Evolutionary conservation across 2,329 filamentous ascomycete genomes (phyloP).

Genomic region (Epichloe aotearoae): DNA sequence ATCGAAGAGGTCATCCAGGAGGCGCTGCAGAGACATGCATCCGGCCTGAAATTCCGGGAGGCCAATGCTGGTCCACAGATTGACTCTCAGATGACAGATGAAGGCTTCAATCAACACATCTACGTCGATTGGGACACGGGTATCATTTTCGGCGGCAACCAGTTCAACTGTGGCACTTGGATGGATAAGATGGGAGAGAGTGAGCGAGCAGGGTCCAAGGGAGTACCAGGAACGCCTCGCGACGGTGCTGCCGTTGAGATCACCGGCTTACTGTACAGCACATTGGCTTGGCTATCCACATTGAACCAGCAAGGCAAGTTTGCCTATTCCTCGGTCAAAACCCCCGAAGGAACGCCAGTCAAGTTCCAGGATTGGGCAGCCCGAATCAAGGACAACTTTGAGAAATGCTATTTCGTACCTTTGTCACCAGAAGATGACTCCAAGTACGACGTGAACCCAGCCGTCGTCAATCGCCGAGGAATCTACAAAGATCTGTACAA

Average conservation of each 20-base stretch:
- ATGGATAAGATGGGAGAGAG: slow-evolving; percentile 99
- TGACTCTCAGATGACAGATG: slow-evolving; percentile 83
- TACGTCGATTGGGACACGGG: slow-evolving; percentile 83
- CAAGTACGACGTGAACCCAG: slow-evolving; percentile 67
- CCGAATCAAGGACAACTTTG: slow-evolving; percentile 74
- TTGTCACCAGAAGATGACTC: slow-evolving; percentile 53
- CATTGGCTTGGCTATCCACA: slow-evolving; percentile 63
- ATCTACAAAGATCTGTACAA: slow-evolving; percentile 97
- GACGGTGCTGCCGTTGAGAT: slow-evolving; percentile 95
- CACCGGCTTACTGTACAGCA: slow-evolving; percentile 83
- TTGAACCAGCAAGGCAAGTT: slow-evolving; percentile 58
- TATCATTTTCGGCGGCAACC: slow-evolving; percentile 86
- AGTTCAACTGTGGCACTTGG: slow-evolving; percentile 94
- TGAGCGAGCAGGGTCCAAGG: slow-evolving; percentile 78
- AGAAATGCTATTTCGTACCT: slow-evolving; percentile 84
- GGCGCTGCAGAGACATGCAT: slow-evolving; percentile 79
- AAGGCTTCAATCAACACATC: slow-evolving; percentile 86
- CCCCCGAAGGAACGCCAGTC: slow-evolving; percentile 46
- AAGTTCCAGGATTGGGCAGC: slow-evolving; percentile 67
- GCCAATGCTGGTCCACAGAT: slow-evolving; percentile 82
- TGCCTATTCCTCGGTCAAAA: slow-evolving; percentile 59
- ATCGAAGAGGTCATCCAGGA: slow-evolving; percentile 88
- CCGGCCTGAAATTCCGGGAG: slow-evolving; percentile 83
- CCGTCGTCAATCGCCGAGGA: slow-evolving; percentile 74
- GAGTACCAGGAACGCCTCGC: slow-evolving; percentile 87